Base-by-base conservation (phyloP, 2,329 filamentous ascomycete species). In the Aspergillus fumigatus region DNA sequence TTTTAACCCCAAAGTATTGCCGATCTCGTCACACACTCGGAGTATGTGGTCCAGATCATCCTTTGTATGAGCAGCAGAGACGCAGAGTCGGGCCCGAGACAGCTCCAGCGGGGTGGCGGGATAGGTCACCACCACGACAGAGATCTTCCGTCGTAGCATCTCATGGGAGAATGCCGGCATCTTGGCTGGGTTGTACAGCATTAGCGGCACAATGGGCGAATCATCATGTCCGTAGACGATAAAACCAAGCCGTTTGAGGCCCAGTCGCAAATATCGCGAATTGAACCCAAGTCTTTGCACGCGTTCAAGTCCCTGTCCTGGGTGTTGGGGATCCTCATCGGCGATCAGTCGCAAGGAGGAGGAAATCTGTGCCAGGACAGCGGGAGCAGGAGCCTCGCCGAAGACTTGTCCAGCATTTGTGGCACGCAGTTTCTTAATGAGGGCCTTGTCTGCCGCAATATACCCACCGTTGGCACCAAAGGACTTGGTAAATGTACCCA, bases 391-490 rank as follows among this genome's bases (percentile, higher is more conserved):
- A 1, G 90, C 86, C 77, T 97, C 93, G 64, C 90, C 92, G 60
- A 88, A 90, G 52, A 91, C 82, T 25, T 88, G 91, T 14, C 89
- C 91, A 23, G 91, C 89, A 68, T 96, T 96, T 62, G 87, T 88
- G 59, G 82, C 83, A 64, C 89, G 84, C 55, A 97, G 84, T 78
- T 96, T 96, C 74, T 94, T 89, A 66, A 97, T 92, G 66, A 96
- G 88, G 66, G 85, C 79, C 75, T 93, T 92, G 58, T 94, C 88
- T n/a, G 86, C 92, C 17, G 90, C 90, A 60, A 97, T 82, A 71
- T 97, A 97, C 58, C 93, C 93, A 69, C 93, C 93, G 69, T 97
- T 97, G 61, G 93, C 93, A 64, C 93, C 93, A 68, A 97, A 97
- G 1, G 92, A 96, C 75, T 97, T 97, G 60, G 93, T 97, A 61